A percentile compares a stretch with the other conserved stretches of the same genome.
Conservation (phyloP, 768 basidiomycete genomes). For the Dioszegia aurantiaca region DNA sequence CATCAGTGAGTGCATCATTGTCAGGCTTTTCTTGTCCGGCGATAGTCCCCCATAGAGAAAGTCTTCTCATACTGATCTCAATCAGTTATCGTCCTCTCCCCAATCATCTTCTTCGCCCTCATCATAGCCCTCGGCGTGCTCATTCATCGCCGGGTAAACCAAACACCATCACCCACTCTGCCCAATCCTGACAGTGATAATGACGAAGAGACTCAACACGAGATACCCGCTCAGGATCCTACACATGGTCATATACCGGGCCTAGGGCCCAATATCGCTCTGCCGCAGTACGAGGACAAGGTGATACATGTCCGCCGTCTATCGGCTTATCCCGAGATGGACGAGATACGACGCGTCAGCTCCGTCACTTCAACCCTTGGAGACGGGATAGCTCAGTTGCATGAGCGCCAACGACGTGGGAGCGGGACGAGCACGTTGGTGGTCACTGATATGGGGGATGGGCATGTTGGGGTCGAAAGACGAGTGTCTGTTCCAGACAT, state of each 20-base stretch:
- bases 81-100: slow-evolving; percentile 8
- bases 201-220: background rate
- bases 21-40: background rate
- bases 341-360: slow-evolving; percentile 23
- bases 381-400: background rate
- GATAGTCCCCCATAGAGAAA: background rate
- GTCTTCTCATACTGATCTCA: background rate
- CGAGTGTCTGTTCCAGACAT: slow-evolving; percentile 1
- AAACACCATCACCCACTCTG: background rate
- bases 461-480: slow-evolving; percentile 4
- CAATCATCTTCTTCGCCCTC: background rate
- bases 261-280: slow-evolving; percentile 12
- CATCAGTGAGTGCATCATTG: slow-evolving; percentile 16
- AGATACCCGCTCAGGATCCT: background rate
- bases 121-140: background rate
- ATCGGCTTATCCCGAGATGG: slow-evolving; percentile 18
- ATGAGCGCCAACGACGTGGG: slow-evolving; percentile 5
- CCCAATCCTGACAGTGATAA: background rate
- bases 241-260: background rate
- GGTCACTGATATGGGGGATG: background rate
- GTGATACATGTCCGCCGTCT: slow-evolving; percentile 23
- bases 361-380: slow-evolving; percentile 23
- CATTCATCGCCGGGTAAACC: background rate
- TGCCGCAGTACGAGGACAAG: slow-evolving; percentile 28
- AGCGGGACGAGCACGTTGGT: background rate